Evolutionary conservation across 345 rosid species (phyloP).

Genomic region (Salix udensis): DNA sequence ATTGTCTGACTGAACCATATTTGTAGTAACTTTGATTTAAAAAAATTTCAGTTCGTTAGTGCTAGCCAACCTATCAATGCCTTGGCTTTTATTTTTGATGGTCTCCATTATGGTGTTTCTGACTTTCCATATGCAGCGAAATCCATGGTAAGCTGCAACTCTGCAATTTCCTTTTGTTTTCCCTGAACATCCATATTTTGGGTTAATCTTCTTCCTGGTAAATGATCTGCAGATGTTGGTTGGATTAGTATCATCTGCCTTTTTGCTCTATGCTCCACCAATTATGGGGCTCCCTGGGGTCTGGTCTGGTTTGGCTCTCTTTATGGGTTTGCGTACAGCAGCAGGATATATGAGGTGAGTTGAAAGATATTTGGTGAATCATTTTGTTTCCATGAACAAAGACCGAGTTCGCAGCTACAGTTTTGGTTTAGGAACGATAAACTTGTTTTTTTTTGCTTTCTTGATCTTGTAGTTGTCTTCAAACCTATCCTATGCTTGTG

Average conservation of each 20-base stretch:
- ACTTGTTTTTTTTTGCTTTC: too few relatives aligned
- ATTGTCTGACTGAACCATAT: background rate
- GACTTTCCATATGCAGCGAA: conserved; percentile 86
- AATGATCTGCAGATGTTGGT: conserved; percentile 56
- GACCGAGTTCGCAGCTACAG: background rate
- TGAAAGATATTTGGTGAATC: background rate
- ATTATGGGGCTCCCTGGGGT: conserved; percentile 71
- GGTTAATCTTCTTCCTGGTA: background rate
- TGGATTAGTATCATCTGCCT: conserved; percentile 60
- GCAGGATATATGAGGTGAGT: conserved; percentile 78
- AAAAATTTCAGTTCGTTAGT: conserved; percentile 59
- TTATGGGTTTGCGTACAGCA: conserved; percentile 73
- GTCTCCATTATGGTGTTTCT: conserved; percentile 89
- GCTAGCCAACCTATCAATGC: conserved; percentile 91
- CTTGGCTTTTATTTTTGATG: conserved; percentile 85
- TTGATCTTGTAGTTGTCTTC: too few relatives aligned
- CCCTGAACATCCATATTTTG: background rate
- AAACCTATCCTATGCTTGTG: too few relatives aligned
- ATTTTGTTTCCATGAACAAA: background rate
- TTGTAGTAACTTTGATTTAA: conserved; percentile 3
- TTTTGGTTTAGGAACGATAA: background rate
- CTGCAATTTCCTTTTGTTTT: background rate
- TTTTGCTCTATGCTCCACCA: conserved; percentile 58
- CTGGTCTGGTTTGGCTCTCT: conserved; percentile 84
- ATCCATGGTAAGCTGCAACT: conserved; percentile 56